A percentile compares a stretch with the other conserved stretches of the same genome.
Evolutionary conservation across 768 basidiomycete genomes (phyloP).

Genomic region (Suillus clintonianus): DNA sequence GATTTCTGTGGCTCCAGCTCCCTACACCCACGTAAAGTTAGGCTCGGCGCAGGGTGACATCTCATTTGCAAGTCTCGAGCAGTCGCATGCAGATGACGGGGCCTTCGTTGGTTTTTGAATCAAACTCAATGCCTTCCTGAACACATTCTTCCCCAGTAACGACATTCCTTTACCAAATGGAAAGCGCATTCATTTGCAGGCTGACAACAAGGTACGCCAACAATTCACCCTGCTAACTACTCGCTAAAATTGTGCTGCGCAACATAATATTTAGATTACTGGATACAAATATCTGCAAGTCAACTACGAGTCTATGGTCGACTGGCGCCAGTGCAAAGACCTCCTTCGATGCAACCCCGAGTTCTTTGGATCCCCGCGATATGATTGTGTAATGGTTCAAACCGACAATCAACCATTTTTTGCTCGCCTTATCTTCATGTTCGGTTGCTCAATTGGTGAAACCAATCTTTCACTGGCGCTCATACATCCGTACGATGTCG

Average conservation of each 20-base stretch:
- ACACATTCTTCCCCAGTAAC: no score
- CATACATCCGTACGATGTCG: constrained; percentile 20
- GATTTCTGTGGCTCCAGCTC: not conserved
- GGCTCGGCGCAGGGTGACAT: not conserved
- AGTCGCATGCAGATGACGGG: not conserved
- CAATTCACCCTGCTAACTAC: not conserved
- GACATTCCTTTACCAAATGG: no score
- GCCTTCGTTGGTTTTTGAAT: not conserved
- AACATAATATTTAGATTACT: constrained; percentile 18
- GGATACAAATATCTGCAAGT: constrained; percentile 26
- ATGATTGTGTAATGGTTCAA: constrained; percentile 31
- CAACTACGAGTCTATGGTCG: constrained; percentile 27
- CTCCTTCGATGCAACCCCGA: constrained; percentile 30
- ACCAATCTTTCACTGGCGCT: constrained; percentile 6
- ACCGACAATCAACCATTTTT: constrained; percentile 14
- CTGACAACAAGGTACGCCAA: constrained; percentile 2
- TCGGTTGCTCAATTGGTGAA: constrained; percentile 13
- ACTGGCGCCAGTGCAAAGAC: constrained; percentile 30
- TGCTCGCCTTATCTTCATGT: constrained; percentile 21
- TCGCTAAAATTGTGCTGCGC: not conserved
- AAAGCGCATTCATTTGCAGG: constrained; percentile 3
- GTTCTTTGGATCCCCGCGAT: constrained; percentile 28
- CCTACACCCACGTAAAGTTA: constrained; percentile 6
- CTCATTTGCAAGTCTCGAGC: constrained; percentile 3
- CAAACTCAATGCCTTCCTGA: constrained; percentile 6